phyloP scores from a whole-genome alignment of 164 flowering plant genomes.

The Vitis rupestris region DNA sequence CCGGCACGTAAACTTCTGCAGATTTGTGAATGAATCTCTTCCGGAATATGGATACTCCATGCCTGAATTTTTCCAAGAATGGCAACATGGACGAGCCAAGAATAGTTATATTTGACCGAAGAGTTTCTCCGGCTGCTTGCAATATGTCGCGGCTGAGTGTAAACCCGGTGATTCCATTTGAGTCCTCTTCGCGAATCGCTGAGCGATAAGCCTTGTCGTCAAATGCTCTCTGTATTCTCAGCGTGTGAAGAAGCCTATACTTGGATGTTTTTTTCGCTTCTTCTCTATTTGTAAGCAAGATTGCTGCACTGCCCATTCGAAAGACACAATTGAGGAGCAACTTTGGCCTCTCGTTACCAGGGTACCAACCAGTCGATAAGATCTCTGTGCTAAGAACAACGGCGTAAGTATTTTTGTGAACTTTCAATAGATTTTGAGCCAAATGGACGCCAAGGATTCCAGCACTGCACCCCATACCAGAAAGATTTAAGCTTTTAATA shows the following conservation, averaged over 20 bases:
- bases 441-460: slow-evolving; percentile 49
- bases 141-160: slow-evolving; percentile 35
- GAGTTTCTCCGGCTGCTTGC: slow-evolving; percentile 46
- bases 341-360: slow-evolving; percentile 54
- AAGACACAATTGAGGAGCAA: slow-evolving; percentile 64
- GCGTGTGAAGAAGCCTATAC: slow-evolving; percentile 28
- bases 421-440: slow-evolving; percentile 40
- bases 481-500: slow-evolving; percentile 56
- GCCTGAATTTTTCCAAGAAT: slow-evolving; percentile 30
- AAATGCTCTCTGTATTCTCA: slow-evolving; percentile 47
- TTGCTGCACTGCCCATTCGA: slow-evolving; percentile 67
- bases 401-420: slow-evolving; percentile 42
- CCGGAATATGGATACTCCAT: slow-evolving; percentile 21
- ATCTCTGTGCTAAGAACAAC: slow-evolving; percentile 70
- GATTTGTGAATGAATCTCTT: slow-evolving; percentile 28
- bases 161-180: slow-evolving; percentile 57
- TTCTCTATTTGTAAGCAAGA: slow-evolving; percentile 44
- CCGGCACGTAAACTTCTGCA: slow-evolving; percentile 44
- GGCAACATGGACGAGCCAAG: slow-evolving; percentile 54
- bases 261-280: slow-evolving; percentile 29
- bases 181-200: slow-evolving; percentile 57
- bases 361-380: slow-evolving; percentile 67
- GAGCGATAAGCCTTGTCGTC: slow-evolving; percentile 47
- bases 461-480: slow-evolving; percentile 89
- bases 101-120: slow-evolving; percentile 29